These are phyloP conservation scores for Pulveroboletus sp. DNA, from an alignment of 768 basidiomycete species.

Conservation along the genomic window DNA sequence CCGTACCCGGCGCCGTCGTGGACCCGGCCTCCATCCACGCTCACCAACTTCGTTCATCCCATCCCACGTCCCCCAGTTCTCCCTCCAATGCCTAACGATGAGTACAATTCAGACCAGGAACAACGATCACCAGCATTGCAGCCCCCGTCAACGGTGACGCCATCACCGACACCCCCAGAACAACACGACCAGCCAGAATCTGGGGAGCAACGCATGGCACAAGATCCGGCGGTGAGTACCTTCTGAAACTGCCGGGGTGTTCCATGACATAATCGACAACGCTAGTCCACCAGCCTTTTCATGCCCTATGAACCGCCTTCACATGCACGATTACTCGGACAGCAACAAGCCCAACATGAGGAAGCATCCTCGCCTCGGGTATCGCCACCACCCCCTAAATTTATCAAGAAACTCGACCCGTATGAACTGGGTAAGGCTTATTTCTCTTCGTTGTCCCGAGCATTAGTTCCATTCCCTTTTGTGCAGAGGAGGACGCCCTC, in stretches of 20 bases:
- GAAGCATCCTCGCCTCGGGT: background rate
- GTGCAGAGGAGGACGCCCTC: conserved; percentile 24
- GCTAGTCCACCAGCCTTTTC: conserved; percentile 17
- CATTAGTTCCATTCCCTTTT: background rate
- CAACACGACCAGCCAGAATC: background rate
- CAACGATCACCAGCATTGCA: background rate
- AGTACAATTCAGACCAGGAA: background rate
- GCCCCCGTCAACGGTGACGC: background rate
- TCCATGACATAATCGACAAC: background rate
- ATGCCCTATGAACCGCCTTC: conserved; percentile 24
- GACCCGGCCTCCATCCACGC: conserved; percentile 14
- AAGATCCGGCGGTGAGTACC: conserved; percentile 3
- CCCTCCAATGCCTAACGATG: background rate
- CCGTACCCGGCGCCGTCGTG: conserved; percentile 28
- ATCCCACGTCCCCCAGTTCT: conserved; percentile 10
- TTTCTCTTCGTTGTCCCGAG: background rate
- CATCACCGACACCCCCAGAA: background rate
- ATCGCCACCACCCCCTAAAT: conserved; percentile 9
- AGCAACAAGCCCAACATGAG: background rate
- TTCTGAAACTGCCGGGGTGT: background rate
- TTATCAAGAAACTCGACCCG: conserved; percentile 27
- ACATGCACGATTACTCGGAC: conserved; percentile 7
- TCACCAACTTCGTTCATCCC: conserved; percentile 19
- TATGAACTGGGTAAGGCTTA: conserved; percentile 22
- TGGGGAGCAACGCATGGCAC: background rate